phyloP scores from a whole-genome alignment of 176 grass and related monocot species.

The Pontederia crassipes region DNA sequence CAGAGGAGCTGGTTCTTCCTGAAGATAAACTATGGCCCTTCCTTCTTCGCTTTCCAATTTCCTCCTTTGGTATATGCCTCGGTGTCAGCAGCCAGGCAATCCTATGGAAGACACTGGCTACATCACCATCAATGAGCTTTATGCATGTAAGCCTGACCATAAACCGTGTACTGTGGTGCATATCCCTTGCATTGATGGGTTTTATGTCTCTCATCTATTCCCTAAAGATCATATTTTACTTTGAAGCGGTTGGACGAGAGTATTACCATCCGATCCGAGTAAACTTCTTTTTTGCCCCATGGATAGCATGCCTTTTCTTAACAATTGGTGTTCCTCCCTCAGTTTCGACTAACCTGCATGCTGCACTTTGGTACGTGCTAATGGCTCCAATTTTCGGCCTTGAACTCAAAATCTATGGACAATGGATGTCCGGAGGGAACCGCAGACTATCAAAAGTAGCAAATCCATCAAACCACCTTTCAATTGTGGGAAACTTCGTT shows the following conservation, averaged over 20 bases:
- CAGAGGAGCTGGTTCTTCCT: constrained; percentile 5
- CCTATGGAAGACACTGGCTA: constrained; percentile 1
- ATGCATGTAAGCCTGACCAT: neutral
- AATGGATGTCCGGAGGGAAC: too few relatives aligned
- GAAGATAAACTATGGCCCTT: constrained; percentile 6
- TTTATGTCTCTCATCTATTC: neutral
- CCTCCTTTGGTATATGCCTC: constrained; percentile 8
- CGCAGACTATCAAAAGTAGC: too few relatives aligned
- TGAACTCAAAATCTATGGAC: constrained; percentile 5
- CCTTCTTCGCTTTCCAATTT: constrained; percentile 1
- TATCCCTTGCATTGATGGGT: neutral
- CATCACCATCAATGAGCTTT: neutral
- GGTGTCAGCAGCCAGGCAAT: constrained; percentile 6
- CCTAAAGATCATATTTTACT: constrained; percentile 10
- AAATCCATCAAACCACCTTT: too few relatives aligned
- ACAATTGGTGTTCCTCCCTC: neutral
- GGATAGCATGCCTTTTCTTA: constrained; percentile 8
- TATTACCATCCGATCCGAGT: constrained; percentile 5
- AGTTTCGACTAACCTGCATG: neutral
- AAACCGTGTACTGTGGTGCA: neutral
- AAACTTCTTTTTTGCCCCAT: constrained; percentile 11
- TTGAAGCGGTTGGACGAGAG: constrained; percentile 4
- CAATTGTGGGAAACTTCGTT: too few relatives aligned
- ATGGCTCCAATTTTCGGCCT: constrained; percentile 6
- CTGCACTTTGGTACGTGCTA: neutral